These are phyloP conservation scores for Eucalyptus cloeziana DNA, from an alignment of 345 rosid genomes.

Conservation along the genomic window DNA sequence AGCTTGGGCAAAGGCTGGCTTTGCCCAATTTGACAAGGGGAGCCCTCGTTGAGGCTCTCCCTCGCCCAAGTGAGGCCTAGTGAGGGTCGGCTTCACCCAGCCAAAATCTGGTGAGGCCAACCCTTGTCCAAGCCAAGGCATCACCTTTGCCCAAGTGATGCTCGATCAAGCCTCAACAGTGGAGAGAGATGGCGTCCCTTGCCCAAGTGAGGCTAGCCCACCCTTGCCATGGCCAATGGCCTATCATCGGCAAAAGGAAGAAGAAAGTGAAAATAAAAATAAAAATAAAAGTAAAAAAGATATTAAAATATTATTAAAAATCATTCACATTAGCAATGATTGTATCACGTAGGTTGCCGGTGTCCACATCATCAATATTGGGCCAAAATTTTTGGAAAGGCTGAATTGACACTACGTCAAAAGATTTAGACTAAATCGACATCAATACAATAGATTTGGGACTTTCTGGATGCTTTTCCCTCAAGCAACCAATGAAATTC, in stretches of 20 bases:
- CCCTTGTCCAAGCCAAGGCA: not conserved
- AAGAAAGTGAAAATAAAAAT: not conserved
- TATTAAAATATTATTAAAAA: not conserved
- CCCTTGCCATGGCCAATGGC: not conserved
- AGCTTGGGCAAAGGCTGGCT: not conserved
- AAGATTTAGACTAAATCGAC: not conserved
- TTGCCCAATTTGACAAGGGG: not conserved
- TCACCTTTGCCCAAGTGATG: not conserved
- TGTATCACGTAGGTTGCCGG: fast-evolving
- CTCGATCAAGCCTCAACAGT: not conserved
- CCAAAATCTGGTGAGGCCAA: not conserved
- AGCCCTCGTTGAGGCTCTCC: not conserved
- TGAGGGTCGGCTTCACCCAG: too few relatives aligned
- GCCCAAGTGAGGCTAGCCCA: not conserved
- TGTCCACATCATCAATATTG: fast-evolving
- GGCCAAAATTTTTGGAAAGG: not conserved
- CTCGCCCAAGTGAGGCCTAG: too few relatives aligned
- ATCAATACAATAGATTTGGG: fast-evolving
- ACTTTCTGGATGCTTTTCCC: not conserved
- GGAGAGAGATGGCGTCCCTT: not conserved
- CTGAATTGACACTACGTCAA: not conserved
- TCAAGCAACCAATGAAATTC: not conserved
- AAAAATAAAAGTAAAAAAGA: not conserved
- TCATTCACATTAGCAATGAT: not conserved
- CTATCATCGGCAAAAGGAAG: not conserved